Evolutionary conservation across 1,284 basidiomycete genomes (phyloP).

Genomic region (Takashimella koratensis): DNA sequence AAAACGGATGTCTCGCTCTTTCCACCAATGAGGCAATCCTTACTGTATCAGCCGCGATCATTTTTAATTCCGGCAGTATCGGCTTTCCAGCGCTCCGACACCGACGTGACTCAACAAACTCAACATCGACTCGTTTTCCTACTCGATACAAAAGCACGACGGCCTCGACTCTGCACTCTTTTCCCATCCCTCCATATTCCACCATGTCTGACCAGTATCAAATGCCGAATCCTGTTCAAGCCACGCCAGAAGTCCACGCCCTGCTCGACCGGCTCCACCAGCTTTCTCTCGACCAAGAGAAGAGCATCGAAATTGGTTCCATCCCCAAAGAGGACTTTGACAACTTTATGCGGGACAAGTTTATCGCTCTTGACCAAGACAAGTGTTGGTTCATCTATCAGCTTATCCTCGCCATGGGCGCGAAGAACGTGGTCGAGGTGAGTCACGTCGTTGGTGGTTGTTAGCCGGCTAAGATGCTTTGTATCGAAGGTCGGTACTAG

Average conservation of each 20-base stretch:
- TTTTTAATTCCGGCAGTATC: too few relatives aligned
- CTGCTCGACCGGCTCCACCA: conserved; percentile 24
- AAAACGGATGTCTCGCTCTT: too few relatives aligned
- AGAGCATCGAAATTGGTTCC: conserved; percentile 4
- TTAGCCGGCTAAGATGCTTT: background rate
- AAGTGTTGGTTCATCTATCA: conserved; percentile 32
- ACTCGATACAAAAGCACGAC: too few relatives aligned
- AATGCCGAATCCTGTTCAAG: conserved; percentile 14
- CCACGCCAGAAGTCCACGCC: conserved; percentile 8
- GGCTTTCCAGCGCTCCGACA: too few relatives aligned
- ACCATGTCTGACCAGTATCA: too few relatives aligned
- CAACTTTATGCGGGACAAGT: conserved; percentile 25
- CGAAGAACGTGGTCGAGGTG: conserved; percentile 26
- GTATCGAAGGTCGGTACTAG: conserved; percentile 27
- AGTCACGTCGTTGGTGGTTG: conserved; percentile 19
- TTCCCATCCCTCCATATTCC: too few relatives aligned
- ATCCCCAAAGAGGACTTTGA: conserved; percentile 13
- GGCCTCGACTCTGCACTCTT: too few relatives aligned
- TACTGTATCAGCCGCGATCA: too few relatives aligned
- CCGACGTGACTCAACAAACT: too few relatives aligned
- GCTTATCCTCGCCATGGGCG: conserved; percentile 14
- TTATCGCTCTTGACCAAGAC: conserved; percentile 33
- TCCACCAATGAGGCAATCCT: too few relatives aligned
- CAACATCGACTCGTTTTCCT: too few relatives aligned
- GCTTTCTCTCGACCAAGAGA: conserved; percentile 20